A percentile compares a stretch with the other conserved stretches of the same genome.
Conservation (phyloP, 495 filamentous ascomycete genomes). For the Penicillium canariense region DNA sequence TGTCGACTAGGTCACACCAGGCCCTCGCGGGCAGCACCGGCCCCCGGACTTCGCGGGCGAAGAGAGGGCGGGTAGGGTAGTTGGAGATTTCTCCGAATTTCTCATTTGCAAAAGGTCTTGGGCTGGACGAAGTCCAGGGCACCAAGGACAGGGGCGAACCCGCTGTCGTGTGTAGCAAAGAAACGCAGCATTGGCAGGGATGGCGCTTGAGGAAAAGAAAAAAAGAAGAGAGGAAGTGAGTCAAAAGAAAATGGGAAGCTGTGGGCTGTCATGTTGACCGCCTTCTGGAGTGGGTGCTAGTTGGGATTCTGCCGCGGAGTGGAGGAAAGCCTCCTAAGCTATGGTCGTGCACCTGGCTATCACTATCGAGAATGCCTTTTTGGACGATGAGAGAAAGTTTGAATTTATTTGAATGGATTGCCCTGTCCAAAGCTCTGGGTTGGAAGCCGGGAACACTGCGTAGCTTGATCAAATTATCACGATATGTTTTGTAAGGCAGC, state of each 20-base stretch:
- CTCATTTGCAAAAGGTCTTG: slow-evolving; percentile 79
- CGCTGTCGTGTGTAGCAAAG: slow-evolving; percentile 89
- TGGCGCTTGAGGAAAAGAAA: slow-evolving; percentile 67
- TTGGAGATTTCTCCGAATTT: slow-evolving; percentile 99
- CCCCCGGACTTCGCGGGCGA: slow-evolving; percentile 21
- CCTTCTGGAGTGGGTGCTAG: slow-evolving; percentile 1
- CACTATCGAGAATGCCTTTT: too few relatives aligned
- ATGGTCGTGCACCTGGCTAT: too few relatives aligned
- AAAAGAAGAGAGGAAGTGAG: slow-evolving; percentile 31
- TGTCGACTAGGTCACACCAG: slow-evolving; percentile 72
- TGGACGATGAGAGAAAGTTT: too few relatives aligned
- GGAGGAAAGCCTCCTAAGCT: too few relatives aligned
- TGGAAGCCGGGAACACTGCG: too few relatives aligned
- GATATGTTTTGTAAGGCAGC: too few relatives aligned
- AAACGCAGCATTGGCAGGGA: slow-evolving; percentile 99
- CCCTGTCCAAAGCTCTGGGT: too few relatives aligned
- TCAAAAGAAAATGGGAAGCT: slow-evolving; percentile 13
- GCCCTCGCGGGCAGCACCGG: slow-evolving; percentile 82
- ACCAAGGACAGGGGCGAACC: slow-evolving; percentile 28
- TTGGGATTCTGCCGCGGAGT: slow-evolving; percentile 5
- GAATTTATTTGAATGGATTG: too few relatives aligned
- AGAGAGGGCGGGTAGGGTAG: slow-evolving; percentile 40
- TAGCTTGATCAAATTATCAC: too few relatives aligned
- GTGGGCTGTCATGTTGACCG: slow-evolving; percentile 14
- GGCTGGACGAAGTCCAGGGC: slow-evolving; percentile 7